Evolutionary conservation across 371 early-diverging fungal species (phyloP), one percentile per base, ranked within the genome.

Genomic region (Mucor indicus): DNA sequence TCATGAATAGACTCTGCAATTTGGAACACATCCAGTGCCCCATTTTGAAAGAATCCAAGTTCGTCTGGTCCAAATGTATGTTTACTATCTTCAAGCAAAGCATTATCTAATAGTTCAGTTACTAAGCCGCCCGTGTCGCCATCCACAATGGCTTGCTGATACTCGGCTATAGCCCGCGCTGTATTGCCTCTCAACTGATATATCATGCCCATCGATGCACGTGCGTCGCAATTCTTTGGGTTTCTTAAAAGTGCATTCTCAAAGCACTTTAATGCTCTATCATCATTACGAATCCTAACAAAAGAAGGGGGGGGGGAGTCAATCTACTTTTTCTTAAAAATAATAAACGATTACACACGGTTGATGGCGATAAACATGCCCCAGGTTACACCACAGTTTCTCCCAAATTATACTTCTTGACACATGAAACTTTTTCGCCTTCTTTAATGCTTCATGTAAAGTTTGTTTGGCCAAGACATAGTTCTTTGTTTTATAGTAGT

Each of bases 341-440:
- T 17, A 5, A 30, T 11, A 15, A 35, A 3, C 11, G 5, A 27
- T 5, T 21, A 25, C 63, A 55, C 62, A 85, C 87, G 80, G 69
- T 29, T 75, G 62, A 51, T 78, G 71, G 10, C 86, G 74, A 54
- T 82, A 83, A 1, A 80, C 66, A 50, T 89, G 87, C 0, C 84
- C 92, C 22, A 90, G 55, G 46, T 90, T 90, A 48, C 66, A 72
- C 79, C 83, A 86, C 0, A 80, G 64, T 1, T 73, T 72, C 43
- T 80, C 79, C 84, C 85, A 88, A 22, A 78, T 57, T 6, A 42
- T 22, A 8, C 62, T 60, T 29, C 54, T 48, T 11, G 64, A 55
- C 15, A 55, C 60, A 24, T 77, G 75, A 5, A 67, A 62, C 1
- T 67, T 57, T 11, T 80, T 67, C 1, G 80, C 70, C 2, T 80